These are phyloP conservation scores for sunflower (Helianthus annuus) DNA, from an alignment of 129 eudicot genomes.

Conservation along the genomic window HanXRQr2.0-SUNRISE NC_035435.2:31936972-31937471, in stretches of 20 bases:
- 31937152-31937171: not conserved
- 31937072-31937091: conserved; percentile 41
- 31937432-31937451: not conserved
- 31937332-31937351: conserved; percentile 77
- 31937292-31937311: not conserved
- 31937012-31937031: not conserved
- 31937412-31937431: conserved; percentile 58
- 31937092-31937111: conserved; percentile 11
- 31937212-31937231: conserved; percentile 63
- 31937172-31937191: conserved; percentile 45
- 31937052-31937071: conserved; percentile 33
- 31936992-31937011: too few species aligned
- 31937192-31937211: conserved; percentile 44
- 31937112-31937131: conserved; percentile 21
- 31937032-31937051: conserved; percentile 26
- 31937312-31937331: conserved; percentile 20
- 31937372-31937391: conserved; percentile 99
- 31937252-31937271: conserved; percentile 80
- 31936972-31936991: too few species aligned
- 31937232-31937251: conserved; percentile 65
- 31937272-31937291: not conserved
- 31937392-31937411: conserved; percentile 88
- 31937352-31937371: conserved; percentile 91
- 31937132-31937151: conserved; percentile 1
- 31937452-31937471: not conserved